phyloP scores from a whole-genome alignment of 129 eudicot species.

The Apium graveolens region DNA sequence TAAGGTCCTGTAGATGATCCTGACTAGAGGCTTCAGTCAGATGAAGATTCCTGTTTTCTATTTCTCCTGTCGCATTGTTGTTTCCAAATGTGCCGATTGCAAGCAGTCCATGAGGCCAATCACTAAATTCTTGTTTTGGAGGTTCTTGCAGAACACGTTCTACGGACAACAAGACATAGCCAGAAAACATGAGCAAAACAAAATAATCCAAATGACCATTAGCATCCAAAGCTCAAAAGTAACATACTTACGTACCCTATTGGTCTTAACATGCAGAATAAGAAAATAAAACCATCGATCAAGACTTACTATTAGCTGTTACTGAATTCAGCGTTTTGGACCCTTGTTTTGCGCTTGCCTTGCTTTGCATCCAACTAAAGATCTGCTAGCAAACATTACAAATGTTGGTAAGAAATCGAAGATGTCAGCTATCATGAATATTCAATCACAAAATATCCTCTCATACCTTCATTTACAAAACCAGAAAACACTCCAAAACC shows the following conservation, averaged over 20 bases:
- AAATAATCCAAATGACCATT: background rate
- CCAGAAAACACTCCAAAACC: background rate
- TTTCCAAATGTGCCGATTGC: constrained; percentile 80
- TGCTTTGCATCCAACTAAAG: constrained; percentile 49
- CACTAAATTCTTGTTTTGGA: constrained; percentile 62
- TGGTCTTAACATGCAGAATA: background rate
- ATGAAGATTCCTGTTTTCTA: constrained; percentile 16
- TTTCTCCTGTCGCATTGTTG: constrained; percentile 23
- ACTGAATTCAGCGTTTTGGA: constrained; percentile 12
- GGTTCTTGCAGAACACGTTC: constrained; percentile 31
- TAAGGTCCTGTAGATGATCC: constrained; percentile 18
- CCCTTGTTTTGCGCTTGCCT: constrained; percentile 25
- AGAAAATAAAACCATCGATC: background rate
- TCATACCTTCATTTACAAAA: constrained; percentile 17
- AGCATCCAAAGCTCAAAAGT: background rate
- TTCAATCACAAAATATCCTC: background rate
- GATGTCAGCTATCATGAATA: constrained; percentile 3
- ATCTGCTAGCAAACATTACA: constrained; percentile 21
- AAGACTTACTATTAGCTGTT: constrained; percentile 22
- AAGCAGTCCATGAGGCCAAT: constrained; percentile 76
- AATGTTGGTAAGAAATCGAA: constrained; percentile 1
- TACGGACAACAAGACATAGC: constrained; percentile 3
- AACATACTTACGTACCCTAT: background rate
- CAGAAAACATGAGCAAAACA: background rate
- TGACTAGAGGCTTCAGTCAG: constrained; percentile 15